These are phyloP conservation scores for Blastomyces percursus DNA, from an alignment of 2,329 filamentous ascomycete genomes.

Conservation along the genomic window DNA sequence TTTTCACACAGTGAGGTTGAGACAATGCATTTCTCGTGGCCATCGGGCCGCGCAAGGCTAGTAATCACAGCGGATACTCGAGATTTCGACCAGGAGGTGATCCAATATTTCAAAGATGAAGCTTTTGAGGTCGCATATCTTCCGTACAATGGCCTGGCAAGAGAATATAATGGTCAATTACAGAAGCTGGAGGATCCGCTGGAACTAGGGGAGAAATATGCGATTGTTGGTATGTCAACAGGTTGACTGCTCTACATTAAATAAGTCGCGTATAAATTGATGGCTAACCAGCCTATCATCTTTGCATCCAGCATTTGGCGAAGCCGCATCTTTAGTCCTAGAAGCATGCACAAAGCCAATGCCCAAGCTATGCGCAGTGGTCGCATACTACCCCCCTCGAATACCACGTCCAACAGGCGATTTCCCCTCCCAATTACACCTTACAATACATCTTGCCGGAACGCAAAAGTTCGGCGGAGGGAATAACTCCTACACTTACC, in stretches of 20 bases:
- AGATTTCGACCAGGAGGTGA: constrained; percentile 9
- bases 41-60: neutral
- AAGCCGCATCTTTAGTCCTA: constrained; percentile 49
- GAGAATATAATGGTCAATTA: constrained; percentile 41
- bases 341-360: constrained; percentile 47
- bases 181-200: constrained; percentile 44
- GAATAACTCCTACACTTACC: constrained; percentile 44
- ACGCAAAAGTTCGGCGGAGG: constrained; percentile 31
- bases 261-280: neutral
- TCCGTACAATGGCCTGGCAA: constrained; percentile 42
- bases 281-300: neutral
- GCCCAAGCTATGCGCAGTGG: constrained; percentile 47
- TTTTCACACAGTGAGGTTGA: neutral
- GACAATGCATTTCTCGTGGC: neutral
- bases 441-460: constrained; percentile 49
- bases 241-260: neutral
- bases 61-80: constrained; percentile 11
- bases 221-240: constrained; percentile 35
- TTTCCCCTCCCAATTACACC: constrained; percentile 30
- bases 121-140: constrained; percentile 51
- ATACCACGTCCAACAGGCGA: constrained; percentile 41
- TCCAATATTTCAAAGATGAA: constrained; percentile 32
- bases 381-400: constrained; percentile 52
- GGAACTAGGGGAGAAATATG: constrained; percentile 50
- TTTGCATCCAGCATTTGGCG: constrained; percentile 44